A percentile compares a stretch with the other conserved stretches of the same genome.
Evolutionary conservation across 164 flowering plant genomes (phyloP).

Genomic region (Kalanchoe fedtschenkoi): DNA sequence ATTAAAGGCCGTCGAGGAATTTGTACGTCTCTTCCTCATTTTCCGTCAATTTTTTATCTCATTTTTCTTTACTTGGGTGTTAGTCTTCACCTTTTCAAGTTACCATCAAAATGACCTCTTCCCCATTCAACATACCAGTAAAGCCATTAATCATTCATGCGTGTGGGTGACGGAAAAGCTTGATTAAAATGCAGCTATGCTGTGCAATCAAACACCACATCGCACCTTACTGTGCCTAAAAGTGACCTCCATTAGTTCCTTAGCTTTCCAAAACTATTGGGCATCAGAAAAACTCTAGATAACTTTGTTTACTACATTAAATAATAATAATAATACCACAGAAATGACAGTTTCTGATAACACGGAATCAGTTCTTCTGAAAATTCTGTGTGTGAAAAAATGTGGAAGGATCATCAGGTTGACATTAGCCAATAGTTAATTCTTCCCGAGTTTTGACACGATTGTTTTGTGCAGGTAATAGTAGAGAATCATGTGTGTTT

Average conservation of each 20-base stretch:
- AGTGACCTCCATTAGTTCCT: constrained; percentile 1
- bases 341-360: background rate
- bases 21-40: no score
- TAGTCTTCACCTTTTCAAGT: background rate
- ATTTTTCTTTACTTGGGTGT: background rate
- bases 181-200: no score
- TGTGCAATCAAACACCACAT: background rate
- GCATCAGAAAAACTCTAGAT: constrained; percentile 1
- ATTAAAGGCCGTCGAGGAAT: no score
- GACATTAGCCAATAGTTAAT: no score
- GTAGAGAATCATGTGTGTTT: background rate
- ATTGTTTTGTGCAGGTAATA: background rate
- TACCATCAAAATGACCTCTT: background rate
- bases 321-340: background rate
- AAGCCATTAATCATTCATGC: background rate
- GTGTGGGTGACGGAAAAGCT: background rate
- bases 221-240: background rate
- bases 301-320: background rate
- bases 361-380: background rate
- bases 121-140: background rate
- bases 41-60: background rate
- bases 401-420: background rate
- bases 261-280: background rate
- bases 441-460: background rate
- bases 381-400: background rate